Evolutionary conservation across 345 rosid species (phyloP).

Genomic region (Pelargonium nanum): DNA sequence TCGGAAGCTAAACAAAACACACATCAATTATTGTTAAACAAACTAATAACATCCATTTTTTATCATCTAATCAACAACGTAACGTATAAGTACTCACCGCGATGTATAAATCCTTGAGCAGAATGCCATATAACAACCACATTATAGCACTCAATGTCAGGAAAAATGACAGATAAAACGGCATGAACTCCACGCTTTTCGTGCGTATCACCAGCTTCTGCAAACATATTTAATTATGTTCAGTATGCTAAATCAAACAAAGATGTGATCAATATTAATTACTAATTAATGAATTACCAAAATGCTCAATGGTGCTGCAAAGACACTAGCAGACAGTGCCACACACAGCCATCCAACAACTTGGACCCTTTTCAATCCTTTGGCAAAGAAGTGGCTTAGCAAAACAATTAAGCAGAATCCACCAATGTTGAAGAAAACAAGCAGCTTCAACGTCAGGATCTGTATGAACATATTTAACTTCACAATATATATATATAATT

Average conservation of each 20-base stretch:
- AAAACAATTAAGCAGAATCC: constrained; percentile 18
- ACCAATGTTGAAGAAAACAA: constrained; percentile 17
- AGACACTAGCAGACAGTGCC: constrained; percentile 18
- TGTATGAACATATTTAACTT: constrained; percentile 12
- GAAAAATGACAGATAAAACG: constrained; percentile 24
- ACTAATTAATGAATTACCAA: constrained; percentile 20
- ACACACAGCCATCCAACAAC: constrained; percentile 37
- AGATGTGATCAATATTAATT: not conserved
- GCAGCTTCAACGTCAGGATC: constrained; percentile 24
- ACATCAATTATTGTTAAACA: no score
- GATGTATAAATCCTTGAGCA: constrained; percentile 10
- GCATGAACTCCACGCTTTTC: constrained; percentile 43
- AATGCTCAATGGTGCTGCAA: constrained; percentile 36
- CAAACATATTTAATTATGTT: not conserved
- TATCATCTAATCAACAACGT: no score
- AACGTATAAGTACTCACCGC: not conserved
- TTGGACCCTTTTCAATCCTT: constrained; percentile 15
- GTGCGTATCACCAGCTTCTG: constrained; percentile 9
- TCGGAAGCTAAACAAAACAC: not conserved
- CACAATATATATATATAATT: no score
- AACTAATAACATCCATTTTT: no score
- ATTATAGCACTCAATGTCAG: constrained; percentile 26
- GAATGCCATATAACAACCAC: constrained; percentile 31
- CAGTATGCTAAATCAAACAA: not conserved
- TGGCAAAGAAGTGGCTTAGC: constrained; percentile 19